Evolutionary conservation across 768 basidiomycete species (phyloP).

Genomic region (Hygrophoropsis aurantiaca): DNA sequence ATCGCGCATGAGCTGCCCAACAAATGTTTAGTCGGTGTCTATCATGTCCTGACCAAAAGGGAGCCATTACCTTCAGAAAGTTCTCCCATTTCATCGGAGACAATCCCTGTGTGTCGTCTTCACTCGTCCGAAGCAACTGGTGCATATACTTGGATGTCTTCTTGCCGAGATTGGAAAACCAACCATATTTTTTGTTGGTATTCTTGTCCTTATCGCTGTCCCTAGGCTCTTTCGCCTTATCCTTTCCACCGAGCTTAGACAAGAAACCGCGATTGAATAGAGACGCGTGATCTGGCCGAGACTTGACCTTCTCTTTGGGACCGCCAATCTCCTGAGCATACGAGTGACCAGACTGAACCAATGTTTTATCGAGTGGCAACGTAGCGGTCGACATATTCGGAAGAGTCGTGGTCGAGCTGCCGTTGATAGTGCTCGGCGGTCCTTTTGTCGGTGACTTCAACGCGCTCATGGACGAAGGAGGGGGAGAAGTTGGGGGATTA

Average conservation of each 20-base stretch:
- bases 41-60: not conserved
- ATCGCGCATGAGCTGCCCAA: conserved; percentile 64
- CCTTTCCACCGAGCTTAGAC: conserved; percentile 42
- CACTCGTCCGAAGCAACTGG: conserved; percentile 57
- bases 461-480: conserved; percentile 17
- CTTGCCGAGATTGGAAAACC: conserved; percentile 59
- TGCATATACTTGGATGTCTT: conserved; percentile 62
- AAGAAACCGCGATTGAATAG: conserved; percentile 51
- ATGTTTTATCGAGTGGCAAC: conserved; percentile 45
- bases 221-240: conserved; percentile 38
- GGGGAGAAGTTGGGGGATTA: conserved; percentile 14
- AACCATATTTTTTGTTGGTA: conserved; percentile 42
- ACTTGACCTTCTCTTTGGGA: conserved; percentile 68
- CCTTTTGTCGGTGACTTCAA: conserved; percentile 10
- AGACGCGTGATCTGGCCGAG: conserved; percentile 58
- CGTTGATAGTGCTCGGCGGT: conserved; percentile 11
- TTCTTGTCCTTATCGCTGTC: conserved; percentile 32
- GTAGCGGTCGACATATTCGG: conserved; percentile 38
- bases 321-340: conserved; percentile 57
- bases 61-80: conserved; percentile 64
- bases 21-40: conserved; percentile 1
- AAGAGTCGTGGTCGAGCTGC: conserved; percentile 16
- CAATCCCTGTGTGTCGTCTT: conserved; percentile 54
- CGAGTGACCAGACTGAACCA: conserved; percentile 68
- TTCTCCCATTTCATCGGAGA: conserved; percentile 76